Base-by-base conservation (phyloP, 2,329 filamentous ascomycete species). In the Metarhizium robertsii region DNA sequence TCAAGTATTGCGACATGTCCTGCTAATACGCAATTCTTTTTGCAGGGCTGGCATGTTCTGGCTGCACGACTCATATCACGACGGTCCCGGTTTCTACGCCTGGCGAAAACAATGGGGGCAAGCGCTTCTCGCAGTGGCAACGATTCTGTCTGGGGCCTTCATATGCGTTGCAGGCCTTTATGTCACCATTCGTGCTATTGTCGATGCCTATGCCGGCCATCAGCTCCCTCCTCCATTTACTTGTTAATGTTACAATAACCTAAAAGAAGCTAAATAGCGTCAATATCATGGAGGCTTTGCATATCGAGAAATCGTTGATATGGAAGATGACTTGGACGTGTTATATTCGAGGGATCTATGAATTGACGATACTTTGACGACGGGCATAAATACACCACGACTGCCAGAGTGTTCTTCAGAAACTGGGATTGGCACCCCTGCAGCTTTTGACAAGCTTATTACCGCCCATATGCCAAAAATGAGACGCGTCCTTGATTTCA, bases 81-180 rank as follows among this genome's bases (percentile, higher is more conserved):
- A 70, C 57, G 68, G 69, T 13, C 69, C 70, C 34, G 72, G 75
- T 1, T 65, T 66, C 53, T 58, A 58, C 36, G 68, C 65, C 3
- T 77, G 73, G 73, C 62, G 61, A 11, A 64, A 63, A 20, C 67
- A 67, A 46, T 73, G 71, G 57, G 52, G 63, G 18, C 75, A 76
- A 66, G 65, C 73, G 0, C 52, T 58, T 0, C 52, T 78, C 14
- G 71, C 72, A 18, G 54, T 73, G 3, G 55, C 72, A 32, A 79
- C 77, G 0, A 64, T 79, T 20, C 54, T 74, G 4, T 68, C 69
- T 0, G 78, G 78, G 0, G 75, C 66, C 1, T 78, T 79, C 53
- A 77, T 79, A 16, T 77, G 72, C 52, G 67, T 76, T 6, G 73
- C 71, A 8, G 77, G 77, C 2, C 67, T 76, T 47, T 80, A 80